Percentiles rank a stretch among this genome's conserved stretches.
Conservation (phyloP, 129 eudicot species). For the Sambucus nigra region DNA sequence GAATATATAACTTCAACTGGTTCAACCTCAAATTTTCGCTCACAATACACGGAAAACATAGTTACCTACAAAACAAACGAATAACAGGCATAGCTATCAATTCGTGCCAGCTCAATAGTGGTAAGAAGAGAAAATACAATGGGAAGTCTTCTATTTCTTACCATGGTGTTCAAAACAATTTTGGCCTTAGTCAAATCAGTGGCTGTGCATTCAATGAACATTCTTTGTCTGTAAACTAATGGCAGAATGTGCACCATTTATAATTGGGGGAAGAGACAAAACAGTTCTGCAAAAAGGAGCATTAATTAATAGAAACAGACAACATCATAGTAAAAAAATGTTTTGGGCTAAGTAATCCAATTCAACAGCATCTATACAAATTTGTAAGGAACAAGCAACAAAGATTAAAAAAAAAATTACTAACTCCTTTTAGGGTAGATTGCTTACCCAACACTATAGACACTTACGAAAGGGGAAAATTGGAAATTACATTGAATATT, state of each 20-base stretch:
- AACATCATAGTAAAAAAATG: neutral
- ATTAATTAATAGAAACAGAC: constrained; percentile 3
- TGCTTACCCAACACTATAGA: neutral
- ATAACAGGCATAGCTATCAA: constrained; percentile 10
- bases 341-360: neutral
- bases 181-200: constrained; percentile 96
- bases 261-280: constrained; percentile 87
- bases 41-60: constrained; percentile 86
- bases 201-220: constrained; percentile 93
- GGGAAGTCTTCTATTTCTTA: constrained; percentile 12
- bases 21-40: constrained; percentile 83
- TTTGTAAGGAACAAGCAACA: neutral
- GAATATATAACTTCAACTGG: constrained; percentile 74
- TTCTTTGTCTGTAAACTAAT: constrained; percentile 76
- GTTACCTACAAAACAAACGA: constrained; percentile 83
- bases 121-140: neutral
- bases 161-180: constrained; percentile 92
- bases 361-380: neutral
- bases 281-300: constrained; percentile 63
- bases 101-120: neutral
- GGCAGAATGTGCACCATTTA: constrained; percentile 95
- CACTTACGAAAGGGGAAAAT: neutral
- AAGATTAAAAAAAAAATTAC: too few relatives aligned
- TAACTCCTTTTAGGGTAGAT: neutral
- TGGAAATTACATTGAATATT: too few relatives aligned